Evolutionary conservation across 2,329 filamentous ascomycete genomes (phyloP).

Genomic region (Fonsecaea erecta): DNA sequence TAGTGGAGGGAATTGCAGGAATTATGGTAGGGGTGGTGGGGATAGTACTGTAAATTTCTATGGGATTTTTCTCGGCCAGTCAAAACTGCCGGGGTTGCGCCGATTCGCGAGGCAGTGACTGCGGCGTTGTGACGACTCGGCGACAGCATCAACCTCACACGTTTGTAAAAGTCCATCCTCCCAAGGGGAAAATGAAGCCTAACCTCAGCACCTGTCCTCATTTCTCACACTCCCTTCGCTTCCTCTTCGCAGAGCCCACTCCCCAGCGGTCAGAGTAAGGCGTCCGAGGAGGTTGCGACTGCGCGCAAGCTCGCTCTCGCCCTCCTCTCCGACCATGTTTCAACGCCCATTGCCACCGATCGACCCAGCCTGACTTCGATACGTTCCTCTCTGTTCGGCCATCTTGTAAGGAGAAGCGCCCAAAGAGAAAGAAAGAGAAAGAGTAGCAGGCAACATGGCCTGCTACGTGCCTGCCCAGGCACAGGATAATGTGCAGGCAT

Average conservation of each 20-base stretch:
- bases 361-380: background rate
- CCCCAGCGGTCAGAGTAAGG: background rate
- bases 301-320: background rate
- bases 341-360: conserved; percentile 10
- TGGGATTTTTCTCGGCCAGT: background rate
- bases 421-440: background rate
- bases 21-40: too few relatives aligned
- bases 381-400: conserved; percentile 3
- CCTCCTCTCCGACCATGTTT: conserved; percentile 8
- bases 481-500: conserved; percentile 29
- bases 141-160: conserved; percentile 16
- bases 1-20: background rate
- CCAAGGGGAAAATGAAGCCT: background rate
- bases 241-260: background rate
- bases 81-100: conserved; percentile 9
- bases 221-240: background rate
- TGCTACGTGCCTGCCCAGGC: conserved; percentile 20
- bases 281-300: background rate
- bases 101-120: conserved; percentile 15
- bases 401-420: conserved; percentile 9
- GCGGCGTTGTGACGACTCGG: conserved; percentile 4
- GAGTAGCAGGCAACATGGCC: conserved; percentile 24
- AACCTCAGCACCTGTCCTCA: background rate
- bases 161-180: background rate
- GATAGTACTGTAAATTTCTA: background rate